phyloP scores from a whole-genome alignment of 75 land plant genomes.

The Cryptomeria japonica region DNA sequence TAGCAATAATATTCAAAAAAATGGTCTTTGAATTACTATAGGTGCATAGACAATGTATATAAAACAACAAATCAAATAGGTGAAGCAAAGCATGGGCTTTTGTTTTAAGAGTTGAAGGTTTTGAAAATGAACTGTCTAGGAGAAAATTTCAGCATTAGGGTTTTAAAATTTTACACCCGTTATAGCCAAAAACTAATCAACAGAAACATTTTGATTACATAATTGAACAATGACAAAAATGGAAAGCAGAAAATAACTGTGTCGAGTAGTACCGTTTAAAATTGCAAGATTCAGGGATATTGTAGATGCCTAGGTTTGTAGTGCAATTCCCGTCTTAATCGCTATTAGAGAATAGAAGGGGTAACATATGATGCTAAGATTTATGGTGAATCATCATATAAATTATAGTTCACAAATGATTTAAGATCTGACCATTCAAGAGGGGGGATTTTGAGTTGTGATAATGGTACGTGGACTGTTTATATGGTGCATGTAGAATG shows the following conservation, averaged over 20 bases:
- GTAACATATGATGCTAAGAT: too few species aligned
- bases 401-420: neutral
- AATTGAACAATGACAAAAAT: neutral
- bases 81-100: neutral
- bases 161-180: neutral
- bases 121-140: neutral
- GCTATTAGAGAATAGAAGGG: neutral
- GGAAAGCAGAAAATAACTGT: neutral
- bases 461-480: too few species aligned
- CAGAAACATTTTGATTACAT: neutral
- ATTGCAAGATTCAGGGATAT: neutral
- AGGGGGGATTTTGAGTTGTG: too few species aligned
- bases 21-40: neutral
- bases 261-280: neutral
- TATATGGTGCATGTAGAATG: too few species aligned
- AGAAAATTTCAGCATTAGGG: neutral
- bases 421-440: neutral
- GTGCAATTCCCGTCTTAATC: neutral
- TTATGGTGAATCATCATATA: neutral
- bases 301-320: neutral
- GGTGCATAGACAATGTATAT: neutral
- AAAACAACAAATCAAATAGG: neutral
- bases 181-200: neutral
- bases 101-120: neutral
- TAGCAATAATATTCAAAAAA: neutral